These are phyloP conservation scores for Kluyveromyces siamensis DNA, from an alignment of 805 yeast species.

Conservation along the genomic window DNA sequence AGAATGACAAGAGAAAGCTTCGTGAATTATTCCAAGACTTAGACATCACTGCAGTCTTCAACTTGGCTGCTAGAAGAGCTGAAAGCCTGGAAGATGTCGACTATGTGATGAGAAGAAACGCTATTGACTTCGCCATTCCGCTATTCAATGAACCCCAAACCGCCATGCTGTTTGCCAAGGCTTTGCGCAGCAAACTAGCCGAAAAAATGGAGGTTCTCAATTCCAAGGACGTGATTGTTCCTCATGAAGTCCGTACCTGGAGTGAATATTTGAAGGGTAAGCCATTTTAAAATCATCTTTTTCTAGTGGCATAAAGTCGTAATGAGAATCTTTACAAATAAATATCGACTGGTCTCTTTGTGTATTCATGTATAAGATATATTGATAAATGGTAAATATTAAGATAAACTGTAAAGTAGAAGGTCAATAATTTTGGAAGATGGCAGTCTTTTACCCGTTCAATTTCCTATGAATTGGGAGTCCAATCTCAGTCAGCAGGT, in stretches of 20 bases:
- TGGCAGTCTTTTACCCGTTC: neutral
- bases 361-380: neutral
- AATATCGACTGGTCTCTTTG: neutral
- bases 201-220: constrained; percentile 37
- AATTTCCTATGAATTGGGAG: neutral
- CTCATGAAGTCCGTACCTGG: constrained; percentile 89
- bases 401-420: neutral
- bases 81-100: constrained; percentile 78
- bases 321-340: neutral
- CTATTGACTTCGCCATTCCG: constrained; percentile 95
- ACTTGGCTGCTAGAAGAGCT: constrained; percentile 86
- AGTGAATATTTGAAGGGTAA: constrained; percentile 93
- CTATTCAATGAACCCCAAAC: constrained; percentile 96
- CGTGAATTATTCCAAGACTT: constrained; percentile 88
- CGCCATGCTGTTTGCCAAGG: constrained; percentile 73
- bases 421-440: neutral
- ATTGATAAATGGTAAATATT: neutral
- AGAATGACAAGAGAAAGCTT: constrained; percentile 83
- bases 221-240: constrained; percentile 51
- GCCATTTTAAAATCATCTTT: constrained; percentile 44
- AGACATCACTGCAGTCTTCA: constrained; percentile 81
- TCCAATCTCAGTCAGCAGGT: neutral
- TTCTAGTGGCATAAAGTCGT: neutral
- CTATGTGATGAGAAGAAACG: constrained; percentile 97
- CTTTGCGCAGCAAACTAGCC: constrained; percentile 63